Percentiles rank a stretch among this genome's conserved stretches.
Evolutionary conservation across 805 yeast species (phyloP).

Genomic region (Metschnikowia colocasiae): DNA sequence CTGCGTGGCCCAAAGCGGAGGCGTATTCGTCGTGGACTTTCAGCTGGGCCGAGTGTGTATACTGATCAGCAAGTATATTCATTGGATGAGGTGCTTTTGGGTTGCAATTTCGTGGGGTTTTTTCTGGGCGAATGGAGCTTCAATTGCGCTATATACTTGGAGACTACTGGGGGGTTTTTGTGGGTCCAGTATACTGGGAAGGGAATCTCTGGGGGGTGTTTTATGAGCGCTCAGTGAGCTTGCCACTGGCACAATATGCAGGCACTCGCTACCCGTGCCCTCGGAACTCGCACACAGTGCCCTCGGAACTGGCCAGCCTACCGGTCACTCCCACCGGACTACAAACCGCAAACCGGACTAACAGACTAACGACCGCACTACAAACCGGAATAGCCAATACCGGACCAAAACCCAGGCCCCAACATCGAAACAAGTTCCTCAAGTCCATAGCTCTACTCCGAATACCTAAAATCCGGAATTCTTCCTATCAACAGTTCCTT

Average conservation of each 20-base stretch:
- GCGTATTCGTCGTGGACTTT: slow-evolving; percentile 27
- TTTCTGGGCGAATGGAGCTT: neutral
- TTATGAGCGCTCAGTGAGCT: slow-evolving; percentile 1
- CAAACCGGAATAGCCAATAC: too few species aligned
- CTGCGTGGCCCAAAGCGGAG: slow-evolving; percentile 21
- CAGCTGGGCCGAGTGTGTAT: slow-evolving; percentile 29
- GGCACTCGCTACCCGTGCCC: neutral
- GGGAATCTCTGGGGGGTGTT: neutral
- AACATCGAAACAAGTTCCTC: too few species aligned
- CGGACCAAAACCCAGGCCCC: too few species aligned
- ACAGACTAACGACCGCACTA: too few species aligned
- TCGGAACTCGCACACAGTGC: too few species aligned
- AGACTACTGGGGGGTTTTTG: neutral
- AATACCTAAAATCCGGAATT: too few species aligned
- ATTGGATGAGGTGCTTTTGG: slow-evolving; percentile 14
- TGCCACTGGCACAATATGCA: slow-evolving; percentile 12
- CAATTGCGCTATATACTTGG: neutral
- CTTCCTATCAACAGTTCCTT: too few species aligned
- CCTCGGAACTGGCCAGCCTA: too few species aligned
- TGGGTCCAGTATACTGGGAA: neutral
- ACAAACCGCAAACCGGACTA: too few species aligned
- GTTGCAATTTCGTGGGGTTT: neutral
- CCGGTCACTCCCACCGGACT: too few species aligned
- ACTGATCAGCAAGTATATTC: slow-evolving; percentile 40
- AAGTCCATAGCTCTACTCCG: too few species aligned